Evolutionary conservation across 805 yeast species (phyloP), one percentile per base, ranked within the genome.

Genomic region (Candida vartiovaarae): DNA sequence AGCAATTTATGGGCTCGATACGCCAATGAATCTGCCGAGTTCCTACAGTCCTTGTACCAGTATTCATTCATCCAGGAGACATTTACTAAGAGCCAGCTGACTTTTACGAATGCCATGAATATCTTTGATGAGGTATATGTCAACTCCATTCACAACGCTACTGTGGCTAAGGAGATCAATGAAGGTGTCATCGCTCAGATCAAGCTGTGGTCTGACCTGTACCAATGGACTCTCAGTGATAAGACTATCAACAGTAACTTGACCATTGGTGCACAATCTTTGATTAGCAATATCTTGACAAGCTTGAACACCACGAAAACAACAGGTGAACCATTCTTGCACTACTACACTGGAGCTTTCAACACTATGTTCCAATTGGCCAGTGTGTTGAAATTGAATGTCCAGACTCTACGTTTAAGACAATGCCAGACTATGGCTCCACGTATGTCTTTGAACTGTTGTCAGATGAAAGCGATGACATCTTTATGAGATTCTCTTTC

Each of bases 361-460:
- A 67, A 68, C 55, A 64, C 63, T 41, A 69, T 72, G 67, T 68
- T 59, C 60, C 71, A 66, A 54, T 46, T 68, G 34, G 61, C 58
- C 38, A 69, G 66, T 42, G 44, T 68, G 29, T 38, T 68, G 39
- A 64, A 63, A 28, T 50, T 72, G 46, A 56, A 63, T 48, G 36
- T 52, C 27, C 57, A 55, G 64, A 56, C 43, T 54, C 63, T 41
- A 50, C 49, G 31, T 73, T 72, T 59, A 68, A 70, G 11, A 74
- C 74, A 24, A 64, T 72, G 65, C 74, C 75, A 46, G 64, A 66
- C 37, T 73, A 72, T 51, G 76, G 74, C 36, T 54, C 74, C 10
- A 61, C 72, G 4, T 56, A 64, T 35, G 74, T 70, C n/a, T 71
- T 68, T 56, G 78, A 73, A 42, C 55, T 73, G 29, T 50, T 68